These are phyloP conservation scores for Aquilaria agallochum DNA, from an alignment of 441 rosid genomes.

Conservation along the genomic window DNA sequence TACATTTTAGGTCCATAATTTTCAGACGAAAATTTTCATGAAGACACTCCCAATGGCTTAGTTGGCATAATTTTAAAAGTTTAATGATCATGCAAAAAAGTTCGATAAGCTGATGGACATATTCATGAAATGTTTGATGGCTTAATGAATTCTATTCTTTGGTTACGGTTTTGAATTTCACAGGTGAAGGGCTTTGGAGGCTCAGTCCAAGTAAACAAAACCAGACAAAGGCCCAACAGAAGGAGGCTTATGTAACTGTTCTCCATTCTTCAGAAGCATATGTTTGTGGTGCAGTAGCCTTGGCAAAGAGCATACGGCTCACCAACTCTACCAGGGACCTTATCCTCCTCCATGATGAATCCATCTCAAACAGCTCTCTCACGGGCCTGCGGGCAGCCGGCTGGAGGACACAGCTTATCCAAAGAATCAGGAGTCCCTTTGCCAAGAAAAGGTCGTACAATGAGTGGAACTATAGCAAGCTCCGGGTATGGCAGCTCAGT, in stretches of 20 bases:
- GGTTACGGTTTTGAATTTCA: background rate
- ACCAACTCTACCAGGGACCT: conserved; percentile 42
- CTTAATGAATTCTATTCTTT: too few relatives aligned
- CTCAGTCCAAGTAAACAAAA: background rate
- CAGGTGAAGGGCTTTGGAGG: conserved; percentile 32
- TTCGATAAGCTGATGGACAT: too few relatives aligned
- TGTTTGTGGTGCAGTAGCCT: conserved; percentile 73
- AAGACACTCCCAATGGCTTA: too few relatives aligned
- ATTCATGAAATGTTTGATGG: too few relatives aligned
- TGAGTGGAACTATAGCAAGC: conserved; percentile 81
- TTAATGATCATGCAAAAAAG: too few relatives aligned
- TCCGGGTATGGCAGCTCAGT: conserved; percentile 55
- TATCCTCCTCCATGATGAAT: conserved; percentile 62
- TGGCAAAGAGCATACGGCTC: conserved; percentile 63
- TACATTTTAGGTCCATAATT: too few relatives aligned
- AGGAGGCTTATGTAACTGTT: conserved; percentile 63
- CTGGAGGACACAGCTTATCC: conserved; percentile 47
- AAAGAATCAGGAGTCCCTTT: conserved; percentile 57
- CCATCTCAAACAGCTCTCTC: conserved; percentile 33
- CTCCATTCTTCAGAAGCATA: conserved; percentile 77
- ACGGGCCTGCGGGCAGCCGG: conserved; percentile 49
- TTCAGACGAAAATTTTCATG: too few relatives aligned
- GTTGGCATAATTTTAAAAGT: too few relatives aligned
- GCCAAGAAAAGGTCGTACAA: conserved; percentile 53
- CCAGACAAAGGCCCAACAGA: conserved; percentile 6